Percentiles rank a stretch among this genome's conserved stretches.
These are phyloP conservation scores for Colletotrichum brevisporum DNA, from an alignment of 2,329 filamentous ascomycete species.

Conservation along the genomic window DNA sequence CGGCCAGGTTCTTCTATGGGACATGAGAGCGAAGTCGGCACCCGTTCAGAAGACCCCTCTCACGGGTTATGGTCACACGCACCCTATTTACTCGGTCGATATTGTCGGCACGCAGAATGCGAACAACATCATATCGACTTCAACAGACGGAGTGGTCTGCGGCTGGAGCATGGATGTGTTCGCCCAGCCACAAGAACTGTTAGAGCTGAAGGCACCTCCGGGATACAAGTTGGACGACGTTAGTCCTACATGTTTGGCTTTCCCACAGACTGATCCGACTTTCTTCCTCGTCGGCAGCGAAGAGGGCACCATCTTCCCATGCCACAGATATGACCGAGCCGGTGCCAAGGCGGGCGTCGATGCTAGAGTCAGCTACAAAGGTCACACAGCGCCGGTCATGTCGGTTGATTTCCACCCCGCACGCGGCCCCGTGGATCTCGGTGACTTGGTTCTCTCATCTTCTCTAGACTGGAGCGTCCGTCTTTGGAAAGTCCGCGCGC, in stretches of 20 bases:
- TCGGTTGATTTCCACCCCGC: slow-evolving; percentile 96
- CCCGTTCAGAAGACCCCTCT: slow-evolving; percentile 97
- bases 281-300: slow-evolving; percentile 98
- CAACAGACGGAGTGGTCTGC: slow-evolving; percentile 96
- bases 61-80: slow-evolving; percentile 94
- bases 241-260: slow-evolving; percentile 93
- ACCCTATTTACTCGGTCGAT: slow-evolving; percentile 94
- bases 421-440: slow-evolving; percentile 91
- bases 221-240: slow-evolving; percentile 95
- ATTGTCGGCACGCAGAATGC: slow-evolving; percentile 99
- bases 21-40: slow-evolving; percentile 88
- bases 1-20: slow-evolving; percentile 96
- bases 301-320: slow-evolving; percentile 96
- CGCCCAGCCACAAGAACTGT: slow-evolving; percentile 93
- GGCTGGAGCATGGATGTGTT: slow-evolving; percentile 99
- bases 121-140: slow-evolving; percentile 98
- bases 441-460: slow-evolving; percentile 92
- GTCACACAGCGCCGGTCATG: slow-evolving; percentile 95
- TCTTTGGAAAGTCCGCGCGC: slow-evolving; percentile 92
- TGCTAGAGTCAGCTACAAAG: slow-evolving; percentile 86
- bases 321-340: slow-evolving; percentile 96
- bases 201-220: slow-evolving; percentile 87
- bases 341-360: slow-evolving; percentile 98
- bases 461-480: slow-evolving; percentile 98
- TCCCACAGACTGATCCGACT: slow-evolving; percentile 94